phyloP scores from a whole-genome alignment of 768 basidiomycete species.

The Psilocybe cyanescens region DNA sequence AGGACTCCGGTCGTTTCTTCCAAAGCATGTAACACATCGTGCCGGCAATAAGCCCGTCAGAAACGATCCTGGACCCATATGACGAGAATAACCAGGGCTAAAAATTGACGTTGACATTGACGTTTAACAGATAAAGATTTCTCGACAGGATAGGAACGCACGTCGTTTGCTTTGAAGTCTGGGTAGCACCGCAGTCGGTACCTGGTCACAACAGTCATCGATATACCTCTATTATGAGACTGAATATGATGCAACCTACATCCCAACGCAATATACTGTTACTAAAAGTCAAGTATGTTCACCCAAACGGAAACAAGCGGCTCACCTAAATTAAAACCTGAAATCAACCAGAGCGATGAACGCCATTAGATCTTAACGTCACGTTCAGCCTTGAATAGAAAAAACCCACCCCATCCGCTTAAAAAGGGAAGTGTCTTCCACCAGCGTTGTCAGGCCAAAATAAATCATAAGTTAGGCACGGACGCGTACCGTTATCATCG shows the following conservation, averaged over 20 bases:
- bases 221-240: background rate
- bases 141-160: background rate
- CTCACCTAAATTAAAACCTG: background rate
- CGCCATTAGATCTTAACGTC: background rate
- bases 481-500: background rate
- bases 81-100: constrained; percentile 7
- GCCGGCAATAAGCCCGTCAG: constrained; percentile 7
- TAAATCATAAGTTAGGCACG: background rate
- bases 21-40: constrained; percentile 12
- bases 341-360: background rate
- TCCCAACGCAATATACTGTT: background rate
- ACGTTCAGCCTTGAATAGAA: background rate
- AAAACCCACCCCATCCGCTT: background rate
- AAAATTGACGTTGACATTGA: background rate
- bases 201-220: background rate
- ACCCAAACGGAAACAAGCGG: background rate
- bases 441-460: background rate
- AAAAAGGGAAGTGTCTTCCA: background rate
- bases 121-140: no score
- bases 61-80: constrained; percentile 4
- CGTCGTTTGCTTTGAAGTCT: constrained; percentile 4
- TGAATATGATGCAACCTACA: background rate
- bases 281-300: background rate
- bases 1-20: background rate
- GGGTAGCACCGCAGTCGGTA: constrained; percentile 6